Percentiles rank a stretch among this genome's conserved stretches.
phyloP scores from a whole-genome alignment of 2,329 filamentous ascomycete genomes.

The Paecilomyces sp. region DNA sequence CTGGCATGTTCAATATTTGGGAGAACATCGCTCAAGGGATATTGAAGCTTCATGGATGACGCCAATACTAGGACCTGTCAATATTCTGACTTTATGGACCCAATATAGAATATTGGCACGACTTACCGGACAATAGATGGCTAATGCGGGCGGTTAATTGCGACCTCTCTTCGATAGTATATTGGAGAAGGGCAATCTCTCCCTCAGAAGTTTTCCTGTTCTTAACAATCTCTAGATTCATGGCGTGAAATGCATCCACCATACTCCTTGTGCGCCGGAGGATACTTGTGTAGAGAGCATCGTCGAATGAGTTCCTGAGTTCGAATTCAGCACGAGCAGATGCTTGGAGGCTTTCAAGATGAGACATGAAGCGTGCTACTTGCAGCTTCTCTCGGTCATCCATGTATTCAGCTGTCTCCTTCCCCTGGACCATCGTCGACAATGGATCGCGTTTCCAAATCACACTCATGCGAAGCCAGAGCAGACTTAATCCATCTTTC shows the following conservation, averaged over 20 bases:
- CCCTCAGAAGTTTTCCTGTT: constrained; percentile 68
- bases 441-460: constrained; percentile 95
- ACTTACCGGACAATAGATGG: constrained; percentile 63
- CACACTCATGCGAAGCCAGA: constrained; percentile 90
- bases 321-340: constrained; percentile 82
- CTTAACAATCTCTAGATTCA: constrained; percentile 86
- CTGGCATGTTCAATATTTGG: constrained; percentile 74
- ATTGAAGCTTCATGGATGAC: constrained; percentile 88
- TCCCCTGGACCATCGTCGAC: constrained; percentile 58
- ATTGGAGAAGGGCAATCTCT: constrained; percentile 71
- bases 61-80: constrained; percentile 65
- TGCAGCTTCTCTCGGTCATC: constrained; percentile 80
- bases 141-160: constrained; percentile 83
- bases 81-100: constrained; percentile 1
- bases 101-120: not conserved
- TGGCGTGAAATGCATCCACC: constrained; percentile 89
- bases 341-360: constrained; percentile 64
- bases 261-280: constrained; percentile 75
- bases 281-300: constrained; percentile 64
- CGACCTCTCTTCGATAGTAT: constrained; percentile 70
- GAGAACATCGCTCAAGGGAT: constrained; percentile 81
- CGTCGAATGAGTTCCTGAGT: constrained; percentile 77
- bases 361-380: constrained; percentile 69
- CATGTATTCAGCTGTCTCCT: constrained; percentile 64
- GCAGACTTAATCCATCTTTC: constrained; percentile 78